phyloP scores from a whole-genome alignment of 805 yeast genomes.

The Zygosaccharomyces gambellarensis region DNA sequence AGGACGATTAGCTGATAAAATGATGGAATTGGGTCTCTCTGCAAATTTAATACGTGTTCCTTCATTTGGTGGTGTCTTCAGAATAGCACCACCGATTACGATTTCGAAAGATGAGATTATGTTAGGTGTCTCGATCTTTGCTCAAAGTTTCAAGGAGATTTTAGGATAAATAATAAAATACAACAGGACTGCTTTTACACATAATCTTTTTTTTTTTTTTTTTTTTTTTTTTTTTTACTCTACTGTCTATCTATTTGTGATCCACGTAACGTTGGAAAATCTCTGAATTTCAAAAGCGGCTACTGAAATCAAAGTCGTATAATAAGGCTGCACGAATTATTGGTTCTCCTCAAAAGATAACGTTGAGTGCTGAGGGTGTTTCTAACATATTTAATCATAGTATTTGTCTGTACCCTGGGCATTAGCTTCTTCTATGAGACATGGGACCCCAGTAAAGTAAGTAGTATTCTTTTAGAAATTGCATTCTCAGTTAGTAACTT shows the following conservation, averaged over 20 bases:
- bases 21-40: slow-evolving; percentile 23
- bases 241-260: background rate
- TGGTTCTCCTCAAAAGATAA: no score
- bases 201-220: background rate
- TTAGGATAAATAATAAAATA: background rate
- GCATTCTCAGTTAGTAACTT: no score
- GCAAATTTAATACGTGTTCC: slow-evolving; percentile 29
- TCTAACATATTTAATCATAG: no score
- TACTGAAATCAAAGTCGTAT: background rate
- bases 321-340: background rate
- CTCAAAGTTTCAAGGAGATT: slow-evolving; percentile 1
- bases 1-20: slow-evolving; percentile 11
- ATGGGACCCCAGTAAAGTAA: no score
- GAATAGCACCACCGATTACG: slow-evolving; percentile 31
- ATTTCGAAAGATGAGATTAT: slow-evolving; percentile 21
- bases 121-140: slow-evolving; percentile 15
- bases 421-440: no score
- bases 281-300: background rate
- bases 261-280: background rate
- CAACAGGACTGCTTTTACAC: background rate
- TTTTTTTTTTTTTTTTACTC: background rate
- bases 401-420: no score
- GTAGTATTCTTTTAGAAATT: no score
- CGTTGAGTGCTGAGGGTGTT: no score
- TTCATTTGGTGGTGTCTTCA: slow-evolving; percentile 21